Evolutionary conservation across 306 rosid species (phyloP).

Genomic region (Vachellia pachyceras): DNA sequence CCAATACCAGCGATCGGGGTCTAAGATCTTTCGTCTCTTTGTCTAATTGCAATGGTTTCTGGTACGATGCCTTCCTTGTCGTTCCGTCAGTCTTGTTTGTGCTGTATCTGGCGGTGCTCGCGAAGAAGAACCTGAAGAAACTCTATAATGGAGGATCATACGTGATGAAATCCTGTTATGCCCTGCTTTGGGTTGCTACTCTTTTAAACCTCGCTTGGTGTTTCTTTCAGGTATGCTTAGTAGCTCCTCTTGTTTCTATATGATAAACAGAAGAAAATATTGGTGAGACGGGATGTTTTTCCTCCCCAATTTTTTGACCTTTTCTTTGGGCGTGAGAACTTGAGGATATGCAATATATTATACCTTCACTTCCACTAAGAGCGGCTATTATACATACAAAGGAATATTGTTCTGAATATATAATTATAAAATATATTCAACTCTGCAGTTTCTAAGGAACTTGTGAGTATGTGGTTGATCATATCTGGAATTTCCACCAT

Average conservation of each 20-base stretch:
- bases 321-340: background rate
- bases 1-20: constrained; percentile 13
- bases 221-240: constrained; percentile 59
- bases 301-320: background rate
- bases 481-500: background rate
- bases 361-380: background rate
- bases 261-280: constrained; percentile 10
- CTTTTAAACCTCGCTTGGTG: constrained; percentile 70
- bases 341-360: background rate
- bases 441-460: background rate
- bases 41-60: constrained; percentile 51
- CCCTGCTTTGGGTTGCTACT: constrained; percentile 70
- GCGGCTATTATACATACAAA: too few relatives aligned
- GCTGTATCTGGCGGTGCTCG: constrained; percentile 53
- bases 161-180: constrained; percentile 58
- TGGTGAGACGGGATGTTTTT: background rate
- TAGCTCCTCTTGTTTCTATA: background rate
- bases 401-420: too few relatives aligned
- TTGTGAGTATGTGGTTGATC: background rate
- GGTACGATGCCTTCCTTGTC: constrained; percentile 54
- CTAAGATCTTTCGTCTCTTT: background rate
- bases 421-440: too few relatives aligned
- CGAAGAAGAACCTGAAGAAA: constrained; percentile 62
- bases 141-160: constrained; percentile 55
- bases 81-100: constrained; percentile 59